These are phyloP conservation scores for Sistotremastrum suecicum DNA, from an alignment of 768 basidiomycete genomes.

Conservation along the genomic window DNA sequence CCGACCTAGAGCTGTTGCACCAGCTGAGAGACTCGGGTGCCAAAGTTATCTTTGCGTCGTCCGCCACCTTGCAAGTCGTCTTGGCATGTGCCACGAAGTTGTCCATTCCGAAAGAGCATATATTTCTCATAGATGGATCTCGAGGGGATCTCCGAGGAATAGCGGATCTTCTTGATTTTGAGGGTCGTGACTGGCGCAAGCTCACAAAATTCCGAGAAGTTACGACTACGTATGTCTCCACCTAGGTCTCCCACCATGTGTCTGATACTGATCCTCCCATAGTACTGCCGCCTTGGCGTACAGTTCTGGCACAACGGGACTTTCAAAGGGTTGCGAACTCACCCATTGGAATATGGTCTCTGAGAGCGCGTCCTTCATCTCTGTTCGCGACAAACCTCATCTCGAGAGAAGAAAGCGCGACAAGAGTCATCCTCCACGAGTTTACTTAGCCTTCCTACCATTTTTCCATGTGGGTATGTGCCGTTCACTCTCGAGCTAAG, in stretches of 20 bases:
- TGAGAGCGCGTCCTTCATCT: background rate
- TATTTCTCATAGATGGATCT: background rate
- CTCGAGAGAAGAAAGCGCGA: background rate
- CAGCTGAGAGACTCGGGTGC: constrained; percentile 62
- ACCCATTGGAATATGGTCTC: background rate
- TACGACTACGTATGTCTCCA: background rate
- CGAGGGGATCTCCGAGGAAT: background rate
- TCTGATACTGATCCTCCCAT: background rate
- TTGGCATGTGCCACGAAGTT: constrained; percentile 15
- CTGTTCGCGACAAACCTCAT: background rate
- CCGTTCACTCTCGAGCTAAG: background rate
- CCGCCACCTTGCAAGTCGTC: constrained; percentile 42
- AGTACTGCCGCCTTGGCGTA: constrained; percentile 19
- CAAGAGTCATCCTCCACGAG: background rate
- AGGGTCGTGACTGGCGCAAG: background rate
- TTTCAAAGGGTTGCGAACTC: constrained; percentile 42
- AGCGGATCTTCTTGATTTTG: background rate
- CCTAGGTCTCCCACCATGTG: background rate
- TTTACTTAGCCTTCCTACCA: background rate
- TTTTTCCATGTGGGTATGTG: background rate
- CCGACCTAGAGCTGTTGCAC: constrained; percentile 39
- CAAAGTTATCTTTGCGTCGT: constrained; percentile 45
- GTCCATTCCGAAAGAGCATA: background rate
- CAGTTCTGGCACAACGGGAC: constrained; percentile 57
- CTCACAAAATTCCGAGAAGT: background rate